These are phyloP conservation scores for Xylaria longipes DNA, from an alignment of 495 filamentous ascomycete species.

Conservation along the genomic window DNA sequence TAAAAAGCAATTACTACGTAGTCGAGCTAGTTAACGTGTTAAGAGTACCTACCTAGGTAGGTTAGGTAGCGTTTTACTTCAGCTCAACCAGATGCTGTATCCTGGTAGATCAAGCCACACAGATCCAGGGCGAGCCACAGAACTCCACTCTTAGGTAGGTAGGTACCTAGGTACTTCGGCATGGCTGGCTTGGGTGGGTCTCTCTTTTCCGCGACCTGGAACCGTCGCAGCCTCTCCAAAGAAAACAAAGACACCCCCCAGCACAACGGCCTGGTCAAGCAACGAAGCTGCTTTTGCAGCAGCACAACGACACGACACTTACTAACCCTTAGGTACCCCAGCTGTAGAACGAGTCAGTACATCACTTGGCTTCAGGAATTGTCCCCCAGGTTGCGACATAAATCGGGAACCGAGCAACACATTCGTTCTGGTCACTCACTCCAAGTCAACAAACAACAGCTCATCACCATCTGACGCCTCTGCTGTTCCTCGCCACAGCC, in stretches of 20 bases:
- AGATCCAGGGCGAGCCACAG: neutral
- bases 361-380: neutral
- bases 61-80: too few relatives aligned
- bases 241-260: conserved; percentile 25
- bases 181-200: neutral
- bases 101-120: neutral
- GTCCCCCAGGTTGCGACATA: neutral
- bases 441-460: conserved; percentile 28
- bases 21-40: too few relatives aligned
- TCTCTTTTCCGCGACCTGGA: conserved; percentile 12
- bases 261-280: conserved; percentile 25
- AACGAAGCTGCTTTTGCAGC: conserved; percentile 26
- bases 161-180: conserved; percentile 7
- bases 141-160: neutral
- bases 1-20: too few relatives aligned
- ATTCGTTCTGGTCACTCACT: conserved; percentile 17
- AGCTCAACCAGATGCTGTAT: too few relatives aligned
- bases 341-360: neutral
- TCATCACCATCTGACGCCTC: neutral
- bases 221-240: conserved; percentile 22
- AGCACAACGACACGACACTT: neutral
- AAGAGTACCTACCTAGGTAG: too few relatives aligned
- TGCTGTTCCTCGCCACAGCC: neutral
- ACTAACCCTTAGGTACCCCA: conserved; percentile 38
- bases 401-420: neutral